These are phyloP conservation scores for Kwoniella dendrophila DNA, from an alignment of 768 basidiomycete species.

Conservation along the genomic window DNA sequence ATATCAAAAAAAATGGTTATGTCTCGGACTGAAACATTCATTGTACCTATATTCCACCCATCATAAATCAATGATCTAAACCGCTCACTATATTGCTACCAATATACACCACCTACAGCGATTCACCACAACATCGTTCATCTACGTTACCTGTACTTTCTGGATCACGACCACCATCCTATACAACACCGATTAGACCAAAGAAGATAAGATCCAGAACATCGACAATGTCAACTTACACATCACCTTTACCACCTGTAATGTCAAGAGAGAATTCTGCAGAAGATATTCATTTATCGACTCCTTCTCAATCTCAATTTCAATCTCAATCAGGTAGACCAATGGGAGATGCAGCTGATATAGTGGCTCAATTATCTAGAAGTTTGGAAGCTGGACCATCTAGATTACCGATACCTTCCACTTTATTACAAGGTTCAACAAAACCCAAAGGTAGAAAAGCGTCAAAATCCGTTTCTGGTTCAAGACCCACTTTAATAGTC, in stretches of 20 bases:
- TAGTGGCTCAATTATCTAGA: slow-evolving; percentile 16
- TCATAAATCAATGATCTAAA: not conserved
- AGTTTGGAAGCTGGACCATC: slow-evolving; percentile 28
- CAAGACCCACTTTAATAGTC: slow-evolving; percentile 18
- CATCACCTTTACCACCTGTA: slow-evolving; percentile 36
- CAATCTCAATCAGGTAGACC: too few species aligned
- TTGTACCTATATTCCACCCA: not conserved
- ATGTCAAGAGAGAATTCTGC: slow-evolving; percentile 49
- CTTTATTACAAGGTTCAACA: not conserved
- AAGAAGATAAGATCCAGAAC: slow-evolving; percentile 31
- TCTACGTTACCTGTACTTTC: slow-evolving; percentile 9
- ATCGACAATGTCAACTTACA: slow-evolving; percentile 33
- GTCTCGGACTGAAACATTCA: slow-evolving; percentile 13
- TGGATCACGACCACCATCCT: slow-evolving; percentile 1
- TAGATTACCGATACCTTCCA: not conserved
- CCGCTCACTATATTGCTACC: not conserved
- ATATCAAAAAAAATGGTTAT: too few species aligned
- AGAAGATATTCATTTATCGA: slow-evolving; percentile 21
- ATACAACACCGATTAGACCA: slow-evolving; percentile 7
- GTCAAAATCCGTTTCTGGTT: slow-evolving; percentile 35
- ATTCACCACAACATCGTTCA: slow-evolving; percentile 10
- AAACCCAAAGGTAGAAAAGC: slow-evolving; percentile 20
- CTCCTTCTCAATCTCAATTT: not conserved
- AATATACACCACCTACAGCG: not conserved
- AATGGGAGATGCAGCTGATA: slow-evolving; percentile 11